phyloP scores from a whole-genome alignment of 176 grass and related monocot genomes.

The Rhynchospora breviuscula region DNA sequence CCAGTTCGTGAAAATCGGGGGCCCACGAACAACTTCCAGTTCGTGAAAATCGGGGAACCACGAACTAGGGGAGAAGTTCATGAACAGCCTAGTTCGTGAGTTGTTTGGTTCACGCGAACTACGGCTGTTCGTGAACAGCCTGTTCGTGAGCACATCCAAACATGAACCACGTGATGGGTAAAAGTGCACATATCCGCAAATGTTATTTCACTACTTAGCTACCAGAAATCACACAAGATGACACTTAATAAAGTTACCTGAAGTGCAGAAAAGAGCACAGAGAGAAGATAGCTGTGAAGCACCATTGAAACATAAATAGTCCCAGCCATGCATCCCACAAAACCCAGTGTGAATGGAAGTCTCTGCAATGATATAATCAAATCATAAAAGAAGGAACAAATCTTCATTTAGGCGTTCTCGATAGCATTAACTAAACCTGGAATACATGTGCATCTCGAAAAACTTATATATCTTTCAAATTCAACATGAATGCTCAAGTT shows the following conservation, averaged over 20 bases:
- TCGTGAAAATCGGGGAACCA: too few relatives aligned
- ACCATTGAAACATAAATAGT: conserved; percentile 96
- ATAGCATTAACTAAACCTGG: not conserved
- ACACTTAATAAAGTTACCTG: conserved; percentile 42
- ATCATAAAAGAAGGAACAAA: not conserved
- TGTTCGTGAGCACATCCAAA: too few relatives aligned
- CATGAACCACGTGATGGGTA: not conserved
- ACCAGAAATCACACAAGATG: not conserved
- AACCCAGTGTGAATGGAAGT: conserved; percentile 67
- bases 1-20: too few relatives aligned
- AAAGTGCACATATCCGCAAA: not conserved
- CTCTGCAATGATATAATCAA: conserved; percentile 41
- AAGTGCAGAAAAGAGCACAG: conserved; percentile 83
- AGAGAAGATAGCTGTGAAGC: conserved; percentile 95
- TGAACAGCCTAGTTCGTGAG: too few relatives aligned
- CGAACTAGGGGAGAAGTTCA: too few relatives aligned
- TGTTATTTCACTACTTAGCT: not conserved
- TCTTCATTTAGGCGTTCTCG: not conserved
- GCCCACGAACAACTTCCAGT: too few relatives aligned
- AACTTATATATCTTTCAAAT: not conserved
- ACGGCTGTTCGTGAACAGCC: too few relatives aligned
- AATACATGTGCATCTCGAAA: not conserved
- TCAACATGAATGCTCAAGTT: not conserved
- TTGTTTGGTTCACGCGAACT: too few relatives aligned
- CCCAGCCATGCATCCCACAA: conserved; percentile 87